These are phyloP conservation scores for Zostera marina DNA, from an alignment of 116 monocot genomes.

Conservation along the genomic window DNA sequence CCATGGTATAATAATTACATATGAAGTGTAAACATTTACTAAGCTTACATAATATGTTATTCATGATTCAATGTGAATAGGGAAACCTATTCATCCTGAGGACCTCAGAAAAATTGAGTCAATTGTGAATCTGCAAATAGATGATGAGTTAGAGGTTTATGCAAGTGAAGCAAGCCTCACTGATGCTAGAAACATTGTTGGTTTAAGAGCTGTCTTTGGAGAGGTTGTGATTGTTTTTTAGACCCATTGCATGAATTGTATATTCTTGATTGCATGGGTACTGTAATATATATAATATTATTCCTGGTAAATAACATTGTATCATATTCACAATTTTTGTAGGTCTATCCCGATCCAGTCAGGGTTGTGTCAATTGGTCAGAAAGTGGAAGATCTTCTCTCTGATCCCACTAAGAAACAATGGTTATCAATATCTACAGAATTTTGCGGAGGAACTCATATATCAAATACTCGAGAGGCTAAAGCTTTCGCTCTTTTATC, in stretches of 20 bases:
- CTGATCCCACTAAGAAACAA: constrained; percentile 50
- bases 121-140: constrained; percentile 89
- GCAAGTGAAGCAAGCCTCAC: constrained; percentile 55
- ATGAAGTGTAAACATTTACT: not conserved
- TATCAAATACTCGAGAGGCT: constrained; percentile 88
- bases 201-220: constrained; percentile 92
- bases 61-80: constrained; percentile 22
- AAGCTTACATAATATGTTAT: not conserved
- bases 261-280: no score
- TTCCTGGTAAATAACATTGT: no score
- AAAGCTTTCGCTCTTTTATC: constrained; percentile 91
- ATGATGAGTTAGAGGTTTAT: constrained; percentile 76
- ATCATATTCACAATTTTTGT: not conserved
- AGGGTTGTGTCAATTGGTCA: constrained; percentile 87
- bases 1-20: constrained; percentile 39
- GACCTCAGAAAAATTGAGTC: constrained; percentile 87
- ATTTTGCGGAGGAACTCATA: constrained; percentile 87
- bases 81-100: constrained; percentile 80
- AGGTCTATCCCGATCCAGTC: constrained; percentile 99
- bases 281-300: no score
- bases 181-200: constrained; percentile 54
- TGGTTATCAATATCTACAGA: constrained; percentile 90
- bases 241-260: no score
- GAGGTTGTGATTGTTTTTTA: constrained; percentile 29
- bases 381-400: constrained; percentile 66